phyloP scores from a whole-genome alignment of 257 asterid genomes.

The Primulina tabacum region DNA sequence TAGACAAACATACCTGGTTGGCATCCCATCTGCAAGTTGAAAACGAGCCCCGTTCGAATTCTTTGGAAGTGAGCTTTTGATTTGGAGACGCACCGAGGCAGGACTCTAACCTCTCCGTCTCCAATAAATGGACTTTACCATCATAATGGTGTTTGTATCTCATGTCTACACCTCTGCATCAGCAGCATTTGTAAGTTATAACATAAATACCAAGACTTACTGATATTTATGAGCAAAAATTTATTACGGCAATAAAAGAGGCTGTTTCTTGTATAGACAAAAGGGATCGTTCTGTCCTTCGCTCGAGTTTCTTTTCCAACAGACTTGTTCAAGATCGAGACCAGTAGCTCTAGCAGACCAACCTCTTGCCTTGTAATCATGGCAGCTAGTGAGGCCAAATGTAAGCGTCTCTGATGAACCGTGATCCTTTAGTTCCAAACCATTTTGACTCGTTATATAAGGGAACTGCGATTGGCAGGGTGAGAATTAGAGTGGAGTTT shows the following conservation, averaged over 20 bases:
- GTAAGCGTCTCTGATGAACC: conserved; percentile 24
- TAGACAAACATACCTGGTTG: conserved; percentile 54
- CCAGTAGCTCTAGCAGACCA: conserved; percentile 55
- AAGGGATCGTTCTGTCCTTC: conserved; percentile 34
- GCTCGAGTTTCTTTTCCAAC: conserved; percentile 60
- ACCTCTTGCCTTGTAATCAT: conserved; percentile 49
- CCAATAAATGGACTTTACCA: conserved; percentile 51
- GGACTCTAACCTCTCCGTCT: conserved; percentile 38
- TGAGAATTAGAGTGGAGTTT: conserved; percentile 21
- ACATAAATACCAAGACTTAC: background rate
- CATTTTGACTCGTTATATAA: conserved; percentile 34
- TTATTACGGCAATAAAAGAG: conserved; percentile 47
- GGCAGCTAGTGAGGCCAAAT: conserved; percentile 65
- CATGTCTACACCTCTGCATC: conserved; percentile 52
- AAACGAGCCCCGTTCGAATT: conserved; percentile 56
- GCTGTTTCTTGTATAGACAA: conserved; percentile 66
- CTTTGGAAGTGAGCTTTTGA: conserved; percentile 60
- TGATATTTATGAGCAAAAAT: background rate
- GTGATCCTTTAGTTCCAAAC: conserved; percentile 1
- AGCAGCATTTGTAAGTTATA: conserved; percentile 14
- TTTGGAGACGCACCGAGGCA: conserved; percentile 73
- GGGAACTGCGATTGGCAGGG: conserved; percentile 54
- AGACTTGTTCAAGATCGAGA: conserved; percentile 57
- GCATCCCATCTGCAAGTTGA: conserved; percentile 62
- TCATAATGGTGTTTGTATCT: conserved; percentile 23